Evolutionary conservation across 192 early-diverging fungal species (phyloP).

Genomic region (Funneliformis geosporum): DNA sequence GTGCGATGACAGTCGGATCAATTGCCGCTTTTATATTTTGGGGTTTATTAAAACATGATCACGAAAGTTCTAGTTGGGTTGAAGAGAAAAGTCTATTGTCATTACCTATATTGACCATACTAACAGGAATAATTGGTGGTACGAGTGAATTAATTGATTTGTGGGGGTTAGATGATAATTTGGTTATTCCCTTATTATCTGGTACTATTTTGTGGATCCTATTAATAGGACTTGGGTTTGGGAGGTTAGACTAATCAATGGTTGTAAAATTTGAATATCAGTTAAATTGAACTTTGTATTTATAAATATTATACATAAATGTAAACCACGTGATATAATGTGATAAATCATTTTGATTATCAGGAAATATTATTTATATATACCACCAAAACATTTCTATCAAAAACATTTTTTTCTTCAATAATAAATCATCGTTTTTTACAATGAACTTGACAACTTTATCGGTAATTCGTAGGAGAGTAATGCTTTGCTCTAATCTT

Average conservation of each 20-base stretch:
- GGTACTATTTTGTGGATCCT: slow-evolving; percentile 43
- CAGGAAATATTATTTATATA: too few species aligned
- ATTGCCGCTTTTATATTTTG: slow-evolving; percentile 42
- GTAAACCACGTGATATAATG: not conserved
- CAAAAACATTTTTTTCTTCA: not conserved
- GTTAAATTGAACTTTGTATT: too few species aligned
- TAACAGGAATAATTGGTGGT: slow-evolving; percentile 45
- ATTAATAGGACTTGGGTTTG: slow-evolving; percentile 29
- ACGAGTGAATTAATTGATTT: slow-evolving; percentile 45
- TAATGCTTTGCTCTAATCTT: not conserved
- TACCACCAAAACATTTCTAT: not conserved
- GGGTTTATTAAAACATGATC: slow-evolving; percentile 1
- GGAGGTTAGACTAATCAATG: not conserved
- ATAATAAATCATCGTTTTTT: not conserved
- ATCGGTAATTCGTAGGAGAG: not conserved
- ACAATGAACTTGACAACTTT: not conserved
- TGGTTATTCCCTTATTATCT: slow-evolving; percentile 47
- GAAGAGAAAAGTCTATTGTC: slow-evolving; percentile 14
- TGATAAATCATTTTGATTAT: not conserved
- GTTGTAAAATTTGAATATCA: too few species aligned
- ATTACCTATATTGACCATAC: slow-evolving; percentile 32
- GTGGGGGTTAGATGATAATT: slow-evolving; percentile 47
- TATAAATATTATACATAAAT: not conserved
- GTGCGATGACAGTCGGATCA: slow-evolving; percentile 38
- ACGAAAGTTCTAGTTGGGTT: slow-evolving; percentile 5